Evolutionary conservation across 73 alveolate species (phyloP).

Genomic region (Strombidium stylifer): DNA sequence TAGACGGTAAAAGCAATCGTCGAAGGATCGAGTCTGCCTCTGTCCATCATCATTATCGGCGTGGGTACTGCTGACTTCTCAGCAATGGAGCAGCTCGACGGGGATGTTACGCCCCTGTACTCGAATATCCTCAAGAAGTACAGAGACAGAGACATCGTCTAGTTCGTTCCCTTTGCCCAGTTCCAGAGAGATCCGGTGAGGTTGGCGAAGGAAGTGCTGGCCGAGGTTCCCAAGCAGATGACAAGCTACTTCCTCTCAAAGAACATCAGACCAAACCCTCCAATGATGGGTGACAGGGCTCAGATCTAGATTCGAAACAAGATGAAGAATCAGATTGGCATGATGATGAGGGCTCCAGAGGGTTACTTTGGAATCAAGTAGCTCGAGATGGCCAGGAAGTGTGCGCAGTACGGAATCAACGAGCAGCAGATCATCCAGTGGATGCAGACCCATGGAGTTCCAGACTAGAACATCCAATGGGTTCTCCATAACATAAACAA

Average conservation of each 20-base stretch:
- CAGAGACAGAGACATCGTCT: conserved; percentile 74
- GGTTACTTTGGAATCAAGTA: no score
- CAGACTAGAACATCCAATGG: no score
- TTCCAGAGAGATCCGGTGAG: conserved; percentile 65
- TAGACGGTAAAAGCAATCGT: conserved; percentile 85
- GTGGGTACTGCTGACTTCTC: conserved; percentile 93
- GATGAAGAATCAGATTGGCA: no score
- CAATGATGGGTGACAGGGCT: conserved; percentile 32
- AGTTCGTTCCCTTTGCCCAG: conserved; percentile 80
- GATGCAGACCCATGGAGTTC: no score
- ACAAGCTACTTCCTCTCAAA: conserved; percentile 66
- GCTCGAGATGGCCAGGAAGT: no score
- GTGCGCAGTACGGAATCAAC: no score
- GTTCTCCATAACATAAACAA: no score
- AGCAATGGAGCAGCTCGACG: conserved; percentile 86
- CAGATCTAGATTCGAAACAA: no score
- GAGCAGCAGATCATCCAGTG: no score
- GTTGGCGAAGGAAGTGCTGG: conserved; percentile 86
- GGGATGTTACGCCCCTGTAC: conserved; percentile 82
- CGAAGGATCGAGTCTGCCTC: conserved; percentile 85
- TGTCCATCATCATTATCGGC: conserved; percentile 93
- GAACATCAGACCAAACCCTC: conserved; percentile 54
- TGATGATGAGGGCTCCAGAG: no score
- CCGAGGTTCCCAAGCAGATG: conserved; percentile 87
- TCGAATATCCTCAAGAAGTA: conserved; percentile 56